phyloP scores from a whole-genome alignment of 1,139 yeast genomes.

The Lodderomyces theae region DNA sequence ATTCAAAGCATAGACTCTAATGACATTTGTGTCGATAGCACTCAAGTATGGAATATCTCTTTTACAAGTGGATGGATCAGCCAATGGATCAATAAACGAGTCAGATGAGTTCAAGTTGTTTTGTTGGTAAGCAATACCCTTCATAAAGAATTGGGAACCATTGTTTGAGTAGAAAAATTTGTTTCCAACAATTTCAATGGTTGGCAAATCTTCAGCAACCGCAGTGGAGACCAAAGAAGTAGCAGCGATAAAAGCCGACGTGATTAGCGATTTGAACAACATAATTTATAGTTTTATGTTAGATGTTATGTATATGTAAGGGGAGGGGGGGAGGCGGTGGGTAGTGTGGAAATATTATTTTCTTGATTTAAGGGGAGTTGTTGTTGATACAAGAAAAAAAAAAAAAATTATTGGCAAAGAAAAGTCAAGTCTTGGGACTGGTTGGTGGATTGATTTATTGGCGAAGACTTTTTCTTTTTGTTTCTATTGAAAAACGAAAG shows the following conservation, averaged over 20 bases:
- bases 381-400: not conserved
- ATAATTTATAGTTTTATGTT: slow-evolving; percentile 19
- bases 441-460: not conserved
- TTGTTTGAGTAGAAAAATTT: slow-evolving; percentile 45
- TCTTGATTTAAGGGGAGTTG: not conserved
- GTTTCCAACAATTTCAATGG: slow-evolving; percentile 44
- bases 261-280: slow-evolving; percentile 40
- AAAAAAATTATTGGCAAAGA: too few relatives aligned
- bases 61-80: slow-evolving; percentile 67
- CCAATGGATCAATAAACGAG: slow-evolving; percentile 69
- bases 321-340: too few relatives aligned
- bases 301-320: not conserved
- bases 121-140: slow-evolving; percentile 49
- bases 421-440: too few relatives aligned
- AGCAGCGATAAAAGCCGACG: slow-evolving; percentile 28
- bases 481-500: not conserved
- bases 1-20: slow-evolving; percentile 75
- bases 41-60: slow-evolving; percentile 76
- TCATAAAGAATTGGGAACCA: slow-evolving; percentile 45
- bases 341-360: too few relatives aligned
- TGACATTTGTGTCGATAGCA: slow-evolving; percentile 59
- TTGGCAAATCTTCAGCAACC: slow-evolving; percentile 24
- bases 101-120: slow-evolving; percentile 37
- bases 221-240: slow-evolving; percentile 15
- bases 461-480: not conserved